Evolutionary conservation across 768 basidiomycete species (phyloP).

Genomic region (Melanogaster broomeanus): DNA sequence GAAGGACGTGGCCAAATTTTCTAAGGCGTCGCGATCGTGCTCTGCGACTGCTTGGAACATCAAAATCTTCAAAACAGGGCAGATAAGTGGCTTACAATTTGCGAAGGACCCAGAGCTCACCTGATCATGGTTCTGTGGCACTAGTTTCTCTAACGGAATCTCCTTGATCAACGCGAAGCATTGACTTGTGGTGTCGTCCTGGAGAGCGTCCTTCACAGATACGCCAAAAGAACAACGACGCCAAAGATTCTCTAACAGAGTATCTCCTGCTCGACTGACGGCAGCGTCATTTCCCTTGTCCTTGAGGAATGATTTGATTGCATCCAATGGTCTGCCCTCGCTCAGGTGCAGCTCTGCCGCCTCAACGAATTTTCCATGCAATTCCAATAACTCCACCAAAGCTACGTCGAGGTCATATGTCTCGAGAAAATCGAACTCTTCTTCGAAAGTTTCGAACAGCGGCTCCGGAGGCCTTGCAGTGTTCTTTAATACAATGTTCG

Average conservation of each 20-base stretch:
- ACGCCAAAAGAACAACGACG: conserved; percentile 41
- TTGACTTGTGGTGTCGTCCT: too few species aligned
- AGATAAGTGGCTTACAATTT: background rate
- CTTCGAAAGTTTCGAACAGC: conserved; percentile 53
- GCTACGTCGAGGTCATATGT: conserved; percentile 52
- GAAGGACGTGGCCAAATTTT: conserved; percentile 34
- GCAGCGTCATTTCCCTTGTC: conserved; percentile 31
- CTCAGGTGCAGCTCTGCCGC: conserved; percentile 57
- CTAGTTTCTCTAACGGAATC: background rate
- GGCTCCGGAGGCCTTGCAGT: conserved; percentile 49
- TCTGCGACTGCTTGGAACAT: conserved; percentile 37
- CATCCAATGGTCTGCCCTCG: conserved; percentile 48
- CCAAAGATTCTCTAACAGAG: conserved; percentile 50
- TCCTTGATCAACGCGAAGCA: background rate
- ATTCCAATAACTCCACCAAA: conserved; percentile 45
- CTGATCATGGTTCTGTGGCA: conserved; percentile 1
- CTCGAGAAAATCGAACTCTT: conserved; percentile 58
- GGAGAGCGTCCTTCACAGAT: background rate
- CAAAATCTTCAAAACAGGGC: conserved; percentile 8
- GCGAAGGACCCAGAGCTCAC: conserved; percentile 2
- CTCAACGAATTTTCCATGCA: conserved; percentile 42
- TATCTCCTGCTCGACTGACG: conserved; percentile 35
- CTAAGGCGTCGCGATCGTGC: conserved; percentile 27
- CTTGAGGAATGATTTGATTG: conserved; percentile 46
- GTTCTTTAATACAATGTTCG: too few species aligned